Evolutionary conservation across 139 green algal species (phyloP).

Genomic region (Monoraphidium neglectum): DNA sequence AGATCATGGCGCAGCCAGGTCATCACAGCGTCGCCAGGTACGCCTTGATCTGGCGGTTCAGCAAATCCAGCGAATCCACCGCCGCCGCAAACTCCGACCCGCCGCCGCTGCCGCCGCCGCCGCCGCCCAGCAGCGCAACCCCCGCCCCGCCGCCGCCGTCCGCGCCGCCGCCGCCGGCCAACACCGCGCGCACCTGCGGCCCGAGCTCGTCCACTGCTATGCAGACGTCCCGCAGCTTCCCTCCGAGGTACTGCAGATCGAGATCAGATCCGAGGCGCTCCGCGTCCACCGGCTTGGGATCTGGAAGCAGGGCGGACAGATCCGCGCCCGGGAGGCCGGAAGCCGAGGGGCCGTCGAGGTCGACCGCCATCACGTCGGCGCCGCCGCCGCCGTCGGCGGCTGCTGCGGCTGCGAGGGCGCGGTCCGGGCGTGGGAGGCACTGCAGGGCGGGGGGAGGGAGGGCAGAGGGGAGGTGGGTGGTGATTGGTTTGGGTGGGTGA

Average conservation of each 20-base stretch:
- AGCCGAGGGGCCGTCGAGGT: too few species aligned
- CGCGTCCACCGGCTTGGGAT: slow-evolving; percentile 13
- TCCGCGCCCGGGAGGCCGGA: not conserved
- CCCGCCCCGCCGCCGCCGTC: slow-evolving; percentile 3
- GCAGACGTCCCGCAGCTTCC: slow-evolving; percentile 26
- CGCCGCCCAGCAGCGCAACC: not conserved
- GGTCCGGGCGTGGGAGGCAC: slow-evolving; percentile 38
- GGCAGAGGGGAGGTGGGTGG: too few species aligned
- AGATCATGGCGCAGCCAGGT: too few species aligned
- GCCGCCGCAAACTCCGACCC: slow-evolving; percentile 11
- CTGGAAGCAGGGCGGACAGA: not conserved
- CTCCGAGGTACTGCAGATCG: slow-evolving; percentile 36
- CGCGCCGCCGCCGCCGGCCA: not conserved
- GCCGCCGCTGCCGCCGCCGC: not conserved
- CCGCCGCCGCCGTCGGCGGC: not conserved
- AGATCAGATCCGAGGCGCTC: slow-evolving; percentile 18
- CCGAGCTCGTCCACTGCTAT: not conserved
- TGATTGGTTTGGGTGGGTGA: too few species aligned
- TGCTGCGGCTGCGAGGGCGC: not conserved
- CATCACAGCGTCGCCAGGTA: not conserved
- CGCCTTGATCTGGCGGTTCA: slow-evolving; percentile 26
- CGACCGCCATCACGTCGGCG: not conserved
- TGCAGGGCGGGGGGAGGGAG: slow-evolving; percentile 36
- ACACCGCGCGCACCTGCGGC: not conserved
- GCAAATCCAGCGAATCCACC: slow-evolving; percentile 15